phyloP scores from a whole-genome alignment of 495 filamentous ascomycete genomes.

The Daldinia bambusicola region DNA sequence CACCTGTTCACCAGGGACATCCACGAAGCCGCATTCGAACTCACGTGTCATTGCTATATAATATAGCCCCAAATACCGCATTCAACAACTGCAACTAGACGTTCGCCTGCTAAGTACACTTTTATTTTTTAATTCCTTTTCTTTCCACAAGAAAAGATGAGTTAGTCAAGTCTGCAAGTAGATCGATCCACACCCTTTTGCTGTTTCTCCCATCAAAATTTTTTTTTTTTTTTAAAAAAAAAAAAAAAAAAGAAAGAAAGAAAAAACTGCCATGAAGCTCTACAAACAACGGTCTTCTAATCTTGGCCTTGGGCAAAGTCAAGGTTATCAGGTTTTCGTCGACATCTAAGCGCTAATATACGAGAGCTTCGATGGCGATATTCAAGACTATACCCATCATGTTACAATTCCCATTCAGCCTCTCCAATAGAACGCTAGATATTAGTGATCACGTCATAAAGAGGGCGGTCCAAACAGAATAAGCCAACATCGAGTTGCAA shows the following conservation, averaged over 20 bases:
- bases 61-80: no score
- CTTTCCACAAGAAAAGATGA: no score
- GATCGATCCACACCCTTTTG: neutral
- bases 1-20: no score
- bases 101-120: no score
- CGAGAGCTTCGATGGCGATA: neutral
- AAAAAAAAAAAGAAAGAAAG: no score
- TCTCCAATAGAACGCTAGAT: neutral
- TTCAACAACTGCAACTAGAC: no score
- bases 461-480: neutral
- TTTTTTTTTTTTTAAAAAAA: no score
- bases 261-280: no score
- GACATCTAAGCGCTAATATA: neutral
- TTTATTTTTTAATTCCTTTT: no score
- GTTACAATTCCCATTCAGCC: neutral
- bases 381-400: neutral
- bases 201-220: neutral
- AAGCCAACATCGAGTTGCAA: neutral
- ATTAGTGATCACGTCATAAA: constrained; percentile 12
- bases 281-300: neutral
- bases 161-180: neutral
- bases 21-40: no score
- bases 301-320: neutral
- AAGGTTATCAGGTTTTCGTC: neutral
- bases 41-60: no score